These are phyloP conservation scores for Nannizziopsis barbatae DNA, from an alignment of 2,329 filamentous ascomycete species.

Conservation along the genomic window DNA sequence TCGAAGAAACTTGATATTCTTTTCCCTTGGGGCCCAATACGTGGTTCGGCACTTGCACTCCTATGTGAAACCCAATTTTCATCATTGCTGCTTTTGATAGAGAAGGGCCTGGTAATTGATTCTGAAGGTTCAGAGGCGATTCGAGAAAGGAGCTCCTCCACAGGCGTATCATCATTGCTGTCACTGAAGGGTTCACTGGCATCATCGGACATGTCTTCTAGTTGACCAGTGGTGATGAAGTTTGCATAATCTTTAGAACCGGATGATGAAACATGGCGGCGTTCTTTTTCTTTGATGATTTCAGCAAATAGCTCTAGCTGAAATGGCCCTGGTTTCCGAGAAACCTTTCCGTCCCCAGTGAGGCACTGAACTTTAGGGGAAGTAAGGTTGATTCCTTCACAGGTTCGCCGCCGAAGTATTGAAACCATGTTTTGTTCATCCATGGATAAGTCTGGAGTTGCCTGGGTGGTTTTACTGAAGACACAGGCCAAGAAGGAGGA, in stretches of 20 bases:
- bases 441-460: not conserved
- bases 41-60: not conserved
- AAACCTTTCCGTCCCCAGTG: constrained; percentile 8
- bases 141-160: constrained; percentile 3
- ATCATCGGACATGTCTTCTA: constrained; percentile 3
- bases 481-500: not conserved
- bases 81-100: not conserved
- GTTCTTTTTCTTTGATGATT: not conserved
- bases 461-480: not conserved
- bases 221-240: constrained; percentile 3
- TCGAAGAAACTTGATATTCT: constrained; percentile 4
- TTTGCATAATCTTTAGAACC: constrained; percentile 7
- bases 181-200: not conserved
- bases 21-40: not conserved
- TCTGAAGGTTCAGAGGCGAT: constrained; percentile 1
- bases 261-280: not conserved
- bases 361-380: constrained; percentile 7
- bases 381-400: constrained; percentile 11
- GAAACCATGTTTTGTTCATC: not conserved
- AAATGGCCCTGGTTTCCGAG: constrained; percentile 6
- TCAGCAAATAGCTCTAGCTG: constrained; percentile 3
- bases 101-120: constrained; percentile 4
- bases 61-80: not conserved
- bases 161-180: not conserved
- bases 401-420: constrained; percentile 2